Conservation (phyloP, 169 alveolate genomes). For the Eimeria maxima region DNA sequence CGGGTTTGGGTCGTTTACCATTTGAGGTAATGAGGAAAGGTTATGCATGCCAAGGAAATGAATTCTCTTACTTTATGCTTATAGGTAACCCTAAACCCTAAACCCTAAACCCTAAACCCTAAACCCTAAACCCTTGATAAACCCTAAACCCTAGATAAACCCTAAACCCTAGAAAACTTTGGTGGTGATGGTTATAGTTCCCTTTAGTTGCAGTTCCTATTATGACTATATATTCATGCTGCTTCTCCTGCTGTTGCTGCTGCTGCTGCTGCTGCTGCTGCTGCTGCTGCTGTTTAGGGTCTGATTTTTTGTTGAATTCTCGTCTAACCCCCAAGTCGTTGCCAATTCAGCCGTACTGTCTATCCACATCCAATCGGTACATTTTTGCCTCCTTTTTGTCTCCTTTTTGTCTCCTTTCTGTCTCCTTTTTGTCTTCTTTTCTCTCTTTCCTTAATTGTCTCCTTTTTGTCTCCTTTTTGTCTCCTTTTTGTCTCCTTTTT, state of each 20-base stretch:
- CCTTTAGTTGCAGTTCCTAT: neutral
- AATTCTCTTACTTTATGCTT: slow-evolving; percentile 98
- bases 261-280: slow-evolving; percentile 13
- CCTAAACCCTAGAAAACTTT: slow-evolving; percentile 66
- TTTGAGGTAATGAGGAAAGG: slow-evolving; percentile 98
- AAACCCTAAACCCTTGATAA: slow-evolving; percentile 83
- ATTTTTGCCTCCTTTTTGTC: neutral
- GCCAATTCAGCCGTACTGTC: slow-evolving; percentile 91
- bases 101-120: slow-evolving; percentile 47
- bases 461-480: neutral
- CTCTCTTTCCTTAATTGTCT: no score
- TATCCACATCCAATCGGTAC: slow-evolving; percentile 88
- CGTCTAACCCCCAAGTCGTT: slow-evolving; percentile 86
- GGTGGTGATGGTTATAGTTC: slow-evolving; percentile 61
- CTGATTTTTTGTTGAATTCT: slow-evolving; percentile 92
- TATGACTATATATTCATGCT: neutral
- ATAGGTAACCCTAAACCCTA: slow-evolving; percentile 87
- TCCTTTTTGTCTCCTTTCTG: neutral
- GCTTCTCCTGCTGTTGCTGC: slow-evolving; percentile 41
- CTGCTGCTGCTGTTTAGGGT: slow-evolving; percentile 27
- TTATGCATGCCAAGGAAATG: slow-evolving; percentile 99
- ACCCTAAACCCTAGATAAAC: no score
- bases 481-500: neutral
- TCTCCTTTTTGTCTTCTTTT: no score
- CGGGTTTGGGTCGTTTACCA: slow-evolving; percentile 98